Evolutionary conservation across 306 rosid genomes (phyloP).

Genomic region (Herpetospermum pedunculosum): DNA sequence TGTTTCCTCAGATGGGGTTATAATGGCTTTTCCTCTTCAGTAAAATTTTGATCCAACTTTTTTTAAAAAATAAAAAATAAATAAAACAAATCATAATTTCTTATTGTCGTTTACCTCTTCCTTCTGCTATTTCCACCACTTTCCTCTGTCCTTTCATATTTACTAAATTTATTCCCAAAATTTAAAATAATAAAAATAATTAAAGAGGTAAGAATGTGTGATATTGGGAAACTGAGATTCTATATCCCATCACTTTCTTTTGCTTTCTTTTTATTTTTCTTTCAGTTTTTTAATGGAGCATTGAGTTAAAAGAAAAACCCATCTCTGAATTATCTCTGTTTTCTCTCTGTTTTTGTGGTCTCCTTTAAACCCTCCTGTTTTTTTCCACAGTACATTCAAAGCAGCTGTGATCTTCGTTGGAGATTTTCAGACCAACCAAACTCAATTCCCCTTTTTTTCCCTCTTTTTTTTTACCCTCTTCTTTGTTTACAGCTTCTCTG

Average conservation of each 20-base stretch:
- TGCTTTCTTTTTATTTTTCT: constrained; percentile 6
- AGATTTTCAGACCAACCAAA: constrained; percentile 2
- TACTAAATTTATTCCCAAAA: background rate
- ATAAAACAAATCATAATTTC: background rate
- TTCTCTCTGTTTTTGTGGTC: constrained; percentile 9
- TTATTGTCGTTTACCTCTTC: background rate
- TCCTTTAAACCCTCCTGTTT: background rate
- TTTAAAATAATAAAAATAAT: background rate
- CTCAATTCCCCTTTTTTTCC: background rate
- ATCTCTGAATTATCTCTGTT: constrained; percentile 2
- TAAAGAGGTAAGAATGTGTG: background rate
- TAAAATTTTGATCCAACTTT: background rate
- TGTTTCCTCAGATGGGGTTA: constrained; percentile 8
- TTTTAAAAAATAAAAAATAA: background rate
- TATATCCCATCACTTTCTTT: constrained; percentile 35
- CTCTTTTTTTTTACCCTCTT: background rate
- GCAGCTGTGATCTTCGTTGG: background rate
- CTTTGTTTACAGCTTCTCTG: constrained; percentile 2
- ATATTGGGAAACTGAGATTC: constrained; percentile 32
- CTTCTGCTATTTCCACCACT: background rate
- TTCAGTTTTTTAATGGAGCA: background rate
- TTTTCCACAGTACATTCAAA: background rate
- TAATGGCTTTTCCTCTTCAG: background rate
- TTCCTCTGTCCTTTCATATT: constrained; percentile 14
- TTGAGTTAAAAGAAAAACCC: too few relatives aligned